Percentiles rank a stretch among this genome's conserved stretches.
Conservation (phyloP, 805 yeast species). For the Kodamaea jinghongensis region DNA sequence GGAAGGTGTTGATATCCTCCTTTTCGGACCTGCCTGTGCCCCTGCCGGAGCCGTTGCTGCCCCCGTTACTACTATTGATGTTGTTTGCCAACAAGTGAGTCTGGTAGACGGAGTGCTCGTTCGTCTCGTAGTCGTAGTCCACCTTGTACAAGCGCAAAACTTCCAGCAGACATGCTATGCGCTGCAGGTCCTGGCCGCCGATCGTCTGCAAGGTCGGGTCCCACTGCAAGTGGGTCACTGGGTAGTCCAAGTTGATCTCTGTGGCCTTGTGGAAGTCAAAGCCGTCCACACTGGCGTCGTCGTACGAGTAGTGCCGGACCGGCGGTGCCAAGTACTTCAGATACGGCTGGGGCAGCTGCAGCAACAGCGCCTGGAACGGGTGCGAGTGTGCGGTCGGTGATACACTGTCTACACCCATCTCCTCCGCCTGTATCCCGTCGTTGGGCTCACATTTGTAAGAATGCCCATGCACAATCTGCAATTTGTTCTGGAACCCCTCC, state of each 20-base stretch:
- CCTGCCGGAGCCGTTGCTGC: constrained; percentile 25
- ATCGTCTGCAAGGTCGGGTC: constrained; percentile 49
- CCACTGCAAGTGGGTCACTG: constrained; percentile 74
- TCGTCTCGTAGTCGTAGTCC: constrained; percentile 44
- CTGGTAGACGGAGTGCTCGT: constrained; percentile 36
- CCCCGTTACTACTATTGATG: constrained; percentile 19
- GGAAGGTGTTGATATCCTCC: constrained; percentile 51
- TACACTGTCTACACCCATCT: constrained; percentile 7
- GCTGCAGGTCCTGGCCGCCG: constrained; percentile 21
- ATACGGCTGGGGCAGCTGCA: constrained; percentile 1
- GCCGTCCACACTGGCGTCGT: constrained; percentile 19
- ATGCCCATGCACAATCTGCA: constrained; percentile 48
- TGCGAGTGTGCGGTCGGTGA: constrained; percentile 8
- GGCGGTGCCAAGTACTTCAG: constrained; percentile 1
- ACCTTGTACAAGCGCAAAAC: constrained; percentile 63
- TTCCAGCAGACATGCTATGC: constrained; percentile 71
- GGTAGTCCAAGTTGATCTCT: constrained; percentile 58
- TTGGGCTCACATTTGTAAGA: constrained; percentile 25
- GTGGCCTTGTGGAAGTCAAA: constrained; percentile 47
- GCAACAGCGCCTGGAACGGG: background rate
- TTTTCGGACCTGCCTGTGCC: constrained; percentile 35
- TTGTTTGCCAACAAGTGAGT: constrained; percentile 41
- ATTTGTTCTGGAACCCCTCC: constrained; percentile 70
- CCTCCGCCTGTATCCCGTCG: constrained; percentile 12
- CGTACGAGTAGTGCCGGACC: constrained; percentile 1